Conservation (phyloP, 768 basidiomycete genomes). For the Auriscalpium vulgare region DNA sequence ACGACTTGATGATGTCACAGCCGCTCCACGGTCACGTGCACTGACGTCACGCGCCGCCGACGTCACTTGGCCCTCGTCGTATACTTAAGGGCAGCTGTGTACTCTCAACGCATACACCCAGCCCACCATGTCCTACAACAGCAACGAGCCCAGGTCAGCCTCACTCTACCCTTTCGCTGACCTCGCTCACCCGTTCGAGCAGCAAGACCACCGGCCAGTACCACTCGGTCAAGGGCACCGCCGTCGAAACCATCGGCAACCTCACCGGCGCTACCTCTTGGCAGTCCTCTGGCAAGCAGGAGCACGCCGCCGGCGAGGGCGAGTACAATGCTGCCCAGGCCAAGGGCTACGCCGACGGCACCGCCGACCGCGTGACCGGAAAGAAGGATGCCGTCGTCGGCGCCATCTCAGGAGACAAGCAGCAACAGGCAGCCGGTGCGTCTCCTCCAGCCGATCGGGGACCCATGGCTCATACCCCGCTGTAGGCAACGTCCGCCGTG, state of each 20-base stretch:
- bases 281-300: conserved; percentile 39
- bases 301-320: conserved; percentile 40
- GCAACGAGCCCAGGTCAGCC: conserved; percentile 10
- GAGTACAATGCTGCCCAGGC: conserved; percentile 40
- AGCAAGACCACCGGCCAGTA: conserved; percentile 31
- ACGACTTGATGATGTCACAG: too few relatives aligned
- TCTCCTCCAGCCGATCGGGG: background rate
- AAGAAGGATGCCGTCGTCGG: conserved; percentile 49
- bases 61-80: too few relatives aligned
- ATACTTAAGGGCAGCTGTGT: background rate
- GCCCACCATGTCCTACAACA: conserved; percentile 6
- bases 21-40: too few relatives aligned
- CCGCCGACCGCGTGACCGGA: conserved; percentile 35
- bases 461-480: background rate
- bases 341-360: conserved; percentile 43
- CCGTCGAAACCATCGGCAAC: conserved; percentile 35
- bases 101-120: background rate
- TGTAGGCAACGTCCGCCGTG: conserved; percentile 42
- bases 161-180: background rate
- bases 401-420: conserved; percentile 45
- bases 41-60: too few relatives aligned
- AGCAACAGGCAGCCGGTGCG: conserved; percentile 42
- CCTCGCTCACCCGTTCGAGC: background rate
- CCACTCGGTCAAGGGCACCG: conserved; percentile 32
- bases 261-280: conserved; percentile 34